Evolutionary conservation across 441 rosid genomes (phyloP).

Genomic region (Daphne laureola): DNA sequence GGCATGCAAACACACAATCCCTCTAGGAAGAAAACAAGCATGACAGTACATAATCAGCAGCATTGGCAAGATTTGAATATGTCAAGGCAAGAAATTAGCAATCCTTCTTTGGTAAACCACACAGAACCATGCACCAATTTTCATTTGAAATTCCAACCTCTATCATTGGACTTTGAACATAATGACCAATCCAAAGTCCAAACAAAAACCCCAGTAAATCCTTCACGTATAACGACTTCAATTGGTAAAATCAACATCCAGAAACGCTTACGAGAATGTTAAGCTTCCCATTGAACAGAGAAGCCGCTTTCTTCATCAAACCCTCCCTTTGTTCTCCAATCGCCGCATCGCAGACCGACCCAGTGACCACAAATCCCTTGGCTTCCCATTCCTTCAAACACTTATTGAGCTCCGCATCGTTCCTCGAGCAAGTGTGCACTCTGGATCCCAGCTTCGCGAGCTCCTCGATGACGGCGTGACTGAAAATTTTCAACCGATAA

Average conservation of each 20-base stretch:
- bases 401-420: conserved; percentile 35
- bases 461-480: conserved; percentile 54
- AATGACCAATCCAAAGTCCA: neutral
- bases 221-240: too few species aligned
- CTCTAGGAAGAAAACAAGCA: neutral
- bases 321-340: conserved; percentile 34
- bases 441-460: conserved; percentile 48
- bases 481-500: conserved; percentile 3
- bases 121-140: too few species aligned
- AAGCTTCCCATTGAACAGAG: conserved; percentile 42
- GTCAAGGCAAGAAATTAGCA: too few species aligned
- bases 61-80: neutral
- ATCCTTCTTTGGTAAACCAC: too few species aligned
- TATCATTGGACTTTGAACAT: too few species aligned
- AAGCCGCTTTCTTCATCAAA: conserved; percentile 34
- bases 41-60: neutral
- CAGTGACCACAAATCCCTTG: conserved; percentile 43
- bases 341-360: conserved; percentile 54
- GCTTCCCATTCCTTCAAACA: conserved; percentile 45
- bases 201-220: neutral
- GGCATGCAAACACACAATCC: too few species aligned
- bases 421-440: conserved; percentile 62
- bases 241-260: neutral
- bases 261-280: conserved; percentile 43
- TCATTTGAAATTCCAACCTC: too few species aligned